Conservation (phyloP, 1,139 yeast genomes). For the Candida dubliniensis region DNA sequence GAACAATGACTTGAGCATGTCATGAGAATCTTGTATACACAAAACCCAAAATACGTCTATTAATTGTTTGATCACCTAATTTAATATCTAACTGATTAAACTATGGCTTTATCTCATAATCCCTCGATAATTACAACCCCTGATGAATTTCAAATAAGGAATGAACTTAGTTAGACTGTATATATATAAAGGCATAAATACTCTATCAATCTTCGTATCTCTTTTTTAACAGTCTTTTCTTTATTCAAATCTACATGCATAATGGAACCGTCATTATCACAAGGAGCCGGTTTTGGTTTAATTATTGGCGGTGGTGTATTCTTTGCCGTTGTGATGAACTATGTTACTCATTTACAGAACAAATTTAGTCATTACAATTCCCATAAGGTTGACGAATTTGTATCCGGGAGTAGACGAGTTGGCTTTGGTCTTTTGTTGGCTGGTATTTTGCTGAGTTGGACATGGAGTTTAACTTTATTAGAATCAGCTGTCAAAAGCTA, state of each 20-base stretch:
- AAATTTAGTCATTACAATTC: conserved; percentile 26
- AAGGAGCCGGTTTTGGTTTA: conserved; percentile 38
- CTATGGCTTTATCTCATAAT: background rate
- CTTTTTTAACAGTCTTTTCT: background rate
- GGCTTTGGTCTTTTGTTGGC: conserved; percentile 33
- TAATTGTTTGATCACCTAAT: too few species aligned
- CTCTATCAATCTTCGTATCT: background rate
- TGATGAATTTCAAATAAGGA: background rate
- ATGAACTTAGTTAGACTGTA: background rate
- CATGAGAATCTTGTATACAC: too few species aligned
- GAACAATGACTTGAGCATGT: too few species aligned
- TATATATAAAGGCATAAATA: background rate
- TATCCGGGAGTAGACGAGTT: conserved; percentile 36
- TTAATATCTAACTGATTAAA: background rate
- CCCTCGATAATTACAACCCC: background rate
- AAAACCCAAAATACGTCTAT: too few species aligned
- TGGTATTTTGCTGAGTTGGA: conserved; percentile 39
- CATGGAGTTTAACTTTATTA: conserved; percentile 36
- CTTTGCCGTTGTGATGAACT: conserved; percentile 32
- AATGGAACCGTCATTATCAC: conserved; percentile 31
- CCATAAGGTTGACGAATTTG: conserved; percentile 34
- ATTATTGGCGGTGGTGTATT: conserved; percentile 36
- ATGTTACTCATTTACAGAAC: conserved; percentile 30
- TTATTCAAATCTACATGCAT: background rate
- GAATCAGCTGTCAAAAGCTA: conserved; percentile 11